Evolutionary conservation across 106 monocot genomes (phyloP).

Genomic region (Dendrobium chrysotoxum): DNA sequence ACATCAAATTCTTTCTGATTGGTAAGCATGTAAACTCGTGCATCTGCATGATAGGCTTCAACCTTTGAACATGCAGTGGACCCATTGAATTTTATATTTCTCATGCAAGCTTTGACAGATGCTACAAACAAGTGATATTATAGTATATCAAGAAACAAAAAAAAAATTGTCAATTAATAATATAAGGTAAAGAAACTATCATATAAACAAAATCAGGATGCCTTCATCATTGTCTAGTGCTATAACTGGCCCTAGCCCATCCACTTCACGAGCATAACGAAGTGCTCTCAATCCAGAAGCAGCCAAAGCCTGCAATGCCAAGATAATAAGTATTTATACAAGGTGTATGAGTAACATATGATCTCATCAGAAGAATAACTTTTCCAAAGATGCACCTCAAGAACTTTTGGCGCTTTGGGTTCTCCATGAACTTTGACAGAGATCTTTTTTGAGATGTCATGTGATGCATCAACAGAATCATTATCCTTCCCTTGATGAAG

Average conservation of each 20-base stretch:
- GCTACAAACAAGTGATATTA: constrained; percentile 20
- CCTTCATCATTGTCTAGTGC: constrained; percentile 92
- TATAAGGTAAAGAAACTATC: not conserved
- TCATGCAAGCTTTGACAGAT: constrained; percentile 22
- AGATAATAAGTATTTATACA: not conserved
- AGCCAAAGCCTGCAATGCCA: constrained; percentile 67
- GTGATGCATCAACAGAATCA: constrained; percentile 15
- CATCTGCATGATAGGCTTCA: constrained; percentile 77
- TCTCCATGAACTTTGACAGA: constrained; percentile 34
- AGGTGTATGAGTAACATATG: not conserved
- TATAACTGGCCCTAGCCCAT: constrained; percentile 64
- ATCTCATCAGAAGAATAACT: not conserved
- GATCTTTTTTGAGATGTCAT: constrained; percentile 9
- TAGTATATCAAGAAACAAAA: not conserved
- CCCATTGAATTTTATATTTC: constrained; percentile 42
- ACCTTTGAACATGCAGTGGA: constrained; percentile 50
- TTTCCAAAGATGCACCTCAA: constrained; percentile 46
- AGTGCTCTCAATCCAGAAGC: constrained; percentile 92
- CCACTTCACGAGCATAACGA: constrained; percentile 86
- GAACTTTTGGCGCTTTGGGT: constrained; percentile 58
- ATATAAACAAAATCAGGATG: constrained; percentile 10
- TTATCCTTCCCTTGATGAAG: constrained; percentile 10
- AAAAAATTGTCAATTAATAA: not conserved
- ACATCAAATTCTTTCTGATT: constrained; percentile 89
- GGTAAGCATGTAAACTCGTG: constrained; percentile 83